Evolutionary conservation across 2,329 filamentous ascomycete genomes (phyloP), one percentile per base, ranked within the genome.

Genomic region (Pseudophaeomoniella oleicola): DNA sequence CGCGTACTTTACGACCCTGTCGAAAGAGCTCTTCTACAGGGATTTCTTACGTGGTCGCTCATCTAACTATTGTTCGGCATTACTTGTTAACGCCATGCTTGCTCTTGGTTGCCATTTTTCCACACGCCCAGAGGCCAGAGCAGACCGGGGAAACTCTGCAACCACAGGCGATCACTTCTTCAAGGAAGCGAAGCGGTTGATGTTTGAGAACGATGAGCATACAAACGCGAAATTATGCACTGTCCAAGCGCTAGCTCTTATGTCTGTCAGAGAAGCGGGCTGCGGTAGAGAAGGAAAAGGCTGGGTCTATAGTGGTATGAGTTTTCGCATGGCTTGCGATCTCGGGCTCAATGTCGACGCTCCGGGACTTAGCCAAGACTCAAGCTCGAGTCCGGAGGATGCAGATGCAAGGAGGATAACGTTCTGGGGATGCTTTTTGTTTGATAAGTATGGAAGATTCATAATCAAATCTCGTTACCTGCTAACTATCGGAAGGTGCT

Each of bases 231-330:
- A 77, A 36, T 64, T 96, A 38, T 82, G 86, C 4, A 96, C 87
- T 0, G 86, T 96, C 1, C 90, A 98, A 59, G 90, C 90, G 1
- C 63, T 96, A 37, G 87, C 86, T 0, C 64, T 96, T 43, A 94
- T 98, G 87, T 94, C 87, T 5, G 88, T 96, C 1, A 72, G 90
- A 42, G 90, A 98, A 62, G 90, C 88, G 2, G 90, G 90, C 1
- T 96, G 88, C 55, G 88, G 84, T 0, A 72, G 88, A 30, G 90
- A 96, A 59, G 85, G 85, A 29, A 93, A 90, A 57, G 90, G 90
- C 1, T 98, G 90, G 90, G 86, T 94, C 3, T 96, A 96, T 57
- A 94, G 85, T 50, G 88, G 90, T 35, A 94, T 98, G 83, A 90
- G 83, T 50, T 96, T 98, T 55, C 79, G 90, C 32, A 96, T 98